These are phyloP conservation scores for Paraurostyla sp. DNA, from an alignment of 73 alveolate genomes.

Conservation along the genomic window DNA sequence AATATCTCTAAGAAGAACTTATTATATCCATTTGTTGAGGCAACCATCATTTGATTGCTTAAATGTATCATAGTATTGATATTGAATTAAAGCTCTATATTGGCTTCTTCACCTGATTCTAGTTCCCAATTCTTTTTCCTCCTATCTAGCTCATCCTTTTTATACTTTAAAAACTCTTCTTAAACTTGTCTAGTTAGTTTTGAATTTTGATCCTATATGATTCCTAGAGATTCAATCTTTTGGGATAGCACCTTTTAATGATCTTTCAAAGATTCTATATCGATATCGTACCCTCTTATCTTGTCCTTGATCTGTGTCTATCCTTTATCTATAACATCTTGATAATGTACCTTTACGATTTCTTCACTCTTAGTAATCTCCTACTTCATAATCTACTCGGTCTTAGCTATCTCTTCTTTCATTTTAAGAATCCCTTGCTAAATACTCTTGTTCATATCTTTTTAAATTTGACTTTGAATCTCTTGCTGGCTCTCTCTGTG, in stretches of 20 bases:
- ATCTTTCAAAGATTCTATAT: conserved; percentile 25
- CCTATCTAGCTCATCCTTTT: background rate
- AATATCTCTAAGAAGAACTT: background rate
- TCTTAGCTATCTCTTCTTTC: too few relatives aligned
- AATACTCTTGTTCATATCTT: too few relatives aligned
- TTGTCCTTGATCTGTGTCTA: background rate
- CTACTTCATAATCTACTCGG: too few relatives aligned
- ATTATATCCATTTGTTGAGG: background rate
- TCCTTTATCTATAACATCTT: background rate
- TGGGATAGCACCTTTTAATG: background rate
- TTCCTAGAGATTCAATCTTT: background rate
- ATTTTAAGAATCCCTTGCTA: too few relatives aligned
- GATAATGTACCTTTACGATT: background rate
- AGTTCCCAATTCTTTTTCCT: conserved; percentile 7
- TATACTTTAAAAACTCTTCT: background rate
- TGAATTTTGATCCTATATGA: background rate
- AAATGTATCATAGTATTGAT: background rate
- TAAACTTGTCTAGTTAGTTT: background rate
- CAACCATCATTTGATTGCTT: background rate
- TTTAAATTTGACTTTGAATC: too few relatives aligned
- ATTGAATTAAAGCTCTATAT: background rate
- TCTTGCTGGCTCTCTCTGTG: too few relatives aligned
- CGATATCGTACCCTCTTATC: background rate
- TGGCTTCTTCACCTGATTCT: conserved; percentile 43
- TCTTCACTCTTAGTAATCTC: too few relatives aligned